These are phyloP conservation scores for Nigrospora oryzae DNA, from an alignment of 2,329 filamentous ascomycete genomes.

Conservation along the genomic window DNA sequence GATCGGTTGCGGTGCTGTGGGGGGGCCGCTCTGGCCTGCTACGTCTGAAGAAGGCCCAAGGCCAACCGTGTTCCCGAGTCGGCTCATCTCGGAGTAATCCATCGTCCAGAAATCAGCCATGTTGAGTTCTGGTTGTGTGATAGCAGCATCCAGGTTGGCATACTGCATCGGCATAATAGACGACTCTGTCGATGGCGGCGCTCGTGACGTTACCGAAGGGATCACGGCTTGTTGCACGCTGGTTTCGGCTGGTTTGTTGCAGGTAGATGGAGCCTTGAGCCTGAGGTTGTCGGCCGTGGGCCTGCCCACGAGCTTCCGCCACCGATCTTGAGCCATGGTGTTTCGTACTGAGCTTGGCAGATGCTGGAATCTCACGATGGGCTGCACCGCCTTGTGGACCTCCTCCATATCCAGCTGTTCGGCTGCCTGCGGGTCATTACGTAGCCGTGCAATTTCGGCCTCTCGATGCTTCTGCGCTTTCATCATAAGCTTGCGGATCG, in stretches of 20 bases:
- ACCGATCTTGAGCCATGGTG: slow-evolving; percentile 39
- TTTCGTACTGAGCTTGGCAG: slow-evolving; percentile 36
- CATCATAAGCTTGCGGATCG: slow-evolving; percentile 44
- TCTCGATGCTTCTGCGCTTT: slow-evolving; percentile 44
- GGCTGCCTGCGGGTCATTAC: slow-evolving; percentile 37
- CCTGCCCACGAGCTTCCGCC: slow-evolving; percentile 38
- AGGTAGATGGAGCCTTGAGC: too few relatives aligned
- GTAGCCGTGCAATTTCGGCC: slow-evolving; percentile 39
- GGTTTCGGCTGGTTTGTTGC: too few relatives aligned
- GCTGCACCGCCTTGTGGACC: background rate
- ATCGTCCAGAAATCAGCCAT: slow-evolving; percentile 24
- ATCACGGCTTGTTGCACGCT: too few relatives aligned
- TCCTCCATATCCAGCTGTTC: slow-evolving; percentile 40
- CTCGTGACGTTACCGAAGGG: too few relatives aligned
- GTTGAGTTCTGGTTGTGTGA: slow-evolving; percentile 26
- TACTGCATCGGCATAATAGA: too few relatives aligned
- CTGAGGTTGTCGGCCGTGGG: slow-evolving; percentile 10
- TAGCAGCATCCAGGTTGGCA: slow-evolving; percentile 23
- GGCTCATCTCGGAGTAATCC: slow-evolving; percentile 8
- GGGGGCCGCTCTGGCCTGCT: too few relatives aligned
- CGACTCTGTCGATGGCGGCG: too few relatives aligned
- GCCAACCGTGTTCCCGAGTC: too few relatives aligned
- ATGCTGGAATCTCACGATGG: slow-evolving; percentile 26
- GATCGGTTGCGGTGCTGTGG: too few relatives aligned
- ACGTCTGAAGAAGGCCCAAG: too few relatives aligned